Conservation (phyloP, 345 rosid species). For the Euclidium syriacum region DNA sequence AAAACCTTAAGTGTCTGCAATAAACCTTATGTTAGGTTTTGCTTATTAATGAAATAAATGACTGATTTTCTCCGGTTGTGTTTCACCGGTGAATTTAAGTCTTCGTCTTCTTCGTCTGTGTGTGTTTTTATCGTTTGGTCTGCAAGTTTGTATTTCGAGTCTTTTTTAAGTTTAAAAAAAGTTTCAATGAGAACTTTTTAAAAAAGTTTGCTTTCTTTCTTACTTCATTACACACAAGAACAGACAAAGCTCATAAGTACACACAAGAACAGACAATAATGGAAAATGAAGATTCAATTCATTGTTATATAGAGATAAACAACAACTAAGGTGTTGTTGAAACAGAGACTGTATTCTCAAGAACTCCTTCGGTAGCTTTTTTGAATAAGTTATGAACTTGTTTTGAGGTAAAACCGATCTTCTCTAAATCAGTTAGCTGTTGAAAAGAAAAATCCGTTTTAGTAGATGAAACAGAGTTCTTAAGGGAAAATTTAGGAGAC, state of each 20-base stretch:
- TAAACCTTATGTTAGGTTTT: conserved; percentile 20
- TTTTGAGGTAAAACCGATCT: conserved; percentile 82
- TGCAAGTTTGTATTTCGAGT: conserved; percentile 1
- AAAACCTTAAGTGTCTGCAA: conserved; percentile 16
- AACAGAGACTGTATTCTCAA: conserved; percentile 30
- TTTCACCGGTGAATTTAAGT: not conserved
- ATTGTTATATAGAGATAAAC: not conserved
- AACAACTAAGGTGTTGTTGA: conserved; percentile 25
- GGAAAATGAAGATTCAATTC: too few relatives aligned
- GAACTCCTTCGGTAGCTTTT: conserved; percentile 51
- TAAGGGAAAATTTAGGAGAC: not conserved
- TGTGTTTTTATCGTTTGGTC: conserved; percentile 18
- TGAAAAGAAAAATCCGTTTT: conserved; percentile 5
- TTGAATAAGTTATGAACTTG: conserved; percentile 65
- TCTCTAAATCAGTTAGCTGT: conserved; percentile 76
- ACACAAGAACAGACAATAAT: conserved; percentile 5
- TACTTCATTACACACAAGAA: not conserved
- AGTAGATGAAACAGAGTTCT: not conserved
- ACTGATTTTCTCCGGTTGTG: not conserved
- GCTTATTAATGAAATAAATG: conserved; percentile 17
- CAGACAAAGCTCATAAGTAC: not conserved
- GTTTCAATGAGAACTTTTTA: conserved; percentile 5
- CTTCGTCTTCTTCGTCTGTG: not conserved
- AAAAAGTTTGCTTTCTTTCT: conserved; percentile 5
- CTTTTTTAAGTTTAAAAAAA: not conserved